Conservation (phyloP, 257 asterid species). For the Primulina huaijiensis region DNA sequence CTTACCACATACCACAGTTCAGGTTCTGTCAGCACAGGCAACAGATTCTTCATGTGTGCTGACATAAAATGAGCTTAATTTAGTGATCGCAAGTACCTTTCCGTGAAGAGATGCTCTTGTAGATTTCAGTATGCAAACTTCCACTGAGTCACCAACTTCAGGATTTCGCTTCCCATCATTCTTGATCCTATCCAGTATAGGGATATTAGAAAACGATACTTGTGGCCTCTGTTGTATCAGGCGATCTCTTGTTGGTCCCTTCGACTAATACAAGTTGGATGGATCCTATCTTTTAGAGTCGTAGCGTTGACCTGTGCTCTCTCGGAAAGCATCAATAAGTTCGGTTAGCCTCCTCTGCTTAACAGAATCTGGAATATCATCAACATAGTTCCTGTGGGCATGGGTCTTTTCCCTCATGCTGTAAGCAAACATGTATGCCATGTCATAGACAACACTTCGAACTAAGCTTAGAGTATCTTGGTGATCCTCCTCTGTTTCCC, state of each 20-base stretch:
- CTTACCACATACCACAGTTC: slow-evolving; percentile 11
- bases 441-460: neutral
- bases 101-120: slow-evolving; percentile 81
- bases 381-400: slow-evolving; percentile 84
- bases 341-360: slow-evolving; percentile 90
- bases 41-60: slow-evolving; percentile 37
- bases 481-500: slow-evolving; percentile 88
- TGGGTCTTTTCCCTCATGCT: slow-evolving; percentile 99
- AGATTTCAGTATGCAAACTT: slow-evolving; percentile 63
- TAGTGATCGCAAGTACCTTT: slow-evolving; percentile 65
- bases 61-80: slow-evolving; percentile 63
- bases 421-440: slow-evolving; percentile 99
- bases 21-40: slow-evolving; percentile 44
- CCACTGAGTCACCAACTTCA: slow-evolving; percentile 69
- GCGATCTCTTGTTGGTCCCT: slow-evolving; percentile 95
- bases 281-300: slow-evolving; percentile 72
- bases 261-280: slow-evolving; percentile 85
- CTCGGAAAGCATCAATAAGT: slow-evolving; percentile 75
- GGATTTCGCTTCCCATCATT: slow-evolving; percentile 57
- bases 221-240: slow-evolving; percentile 83
- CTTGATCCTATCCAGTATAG: slow-evolving; percentile 52
- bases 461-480: slow-evolving; percentile 48
- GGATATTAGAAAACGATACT: slow-evolving; percentile 55
- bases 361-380: slow-evolving; percentile 75
- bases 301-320: slow-evolving; percentile 78